These are phyloP conservation scores for Cubamyces lactineus DNA, from an alignment of 768 basidiomycete species.

Conservation along the genomic window DNA sequence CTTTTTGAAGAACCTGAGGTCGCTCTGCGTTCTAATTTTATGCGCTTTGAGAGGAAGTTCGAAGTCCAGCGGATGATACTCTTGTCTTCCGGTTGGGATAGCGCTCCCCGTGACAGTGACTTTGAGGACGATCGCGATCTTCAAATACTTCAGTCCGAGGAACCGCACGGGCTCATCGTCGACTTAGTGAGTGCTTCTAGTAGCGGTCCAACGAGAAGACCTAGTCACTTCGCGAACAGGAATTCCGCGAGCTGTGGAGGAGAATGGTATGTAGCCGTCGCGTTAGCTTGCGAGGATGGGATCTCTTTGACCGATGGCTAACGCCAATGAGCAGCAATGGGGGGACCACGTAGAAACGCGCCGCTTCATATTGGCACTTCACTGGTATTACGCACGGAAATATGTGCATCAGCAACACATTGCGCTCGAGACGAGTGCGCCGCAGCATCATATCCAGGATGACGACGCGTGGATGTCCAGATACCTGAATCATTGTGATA, in stretches of 20 bases:
- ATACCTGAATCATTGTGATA: slow-evolving; percentile 37
- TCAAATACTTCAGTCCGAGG: too few species aligned
- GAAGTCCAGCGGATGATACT: slow-evolving; percentile 47
- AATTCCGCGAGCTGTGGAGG: too few species aligned
- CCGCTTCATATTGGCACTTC: slow-evolving; percentile 47
- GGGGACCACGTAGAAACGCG: slow-evolving; percentile 54
- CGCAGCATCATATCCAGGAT: background rate
- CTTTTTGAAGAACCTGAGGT: slow-evolving; percentile 25
- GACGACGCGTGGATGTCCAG: slow-evolving; percentile 40
- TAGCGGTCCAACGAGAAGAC: too few species aligned
- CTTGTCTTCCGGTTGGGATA: slow-evolving; percentile 45
- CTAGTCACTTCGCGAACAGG: too few species aligned
- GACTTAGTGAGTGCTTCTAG: too few species aligned
- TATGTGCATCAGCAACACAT: slow-evolving; percentile 8
- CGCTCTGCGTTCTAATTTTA: slow-evolving; percentile 43
- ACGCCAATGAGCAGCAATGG: slow-evolving; percentile 44
- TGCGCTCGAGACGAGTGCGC: background rate
- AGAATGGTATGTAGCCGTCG: too few species aligned
- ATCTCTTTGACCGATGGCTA: too few species aligned
- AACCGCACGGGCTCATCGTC: too few species aligned
- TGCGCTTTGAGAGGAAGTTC: slow-evolving; percentile 49
- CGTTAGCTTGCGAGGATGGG: too few species aligned
- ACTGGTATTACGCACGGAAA: slow-evolving; percentile 40
- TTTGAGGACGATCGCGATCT: too few species aligned
- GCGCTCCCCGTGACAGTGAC: slow-evolving; percentile 38